A percentile compares a stretch with the other conserved stretches of the same genome.
Conservation (phyloP, 768 basidiomycete genomes). For the Rhizopogon salebrosus region DNA sequence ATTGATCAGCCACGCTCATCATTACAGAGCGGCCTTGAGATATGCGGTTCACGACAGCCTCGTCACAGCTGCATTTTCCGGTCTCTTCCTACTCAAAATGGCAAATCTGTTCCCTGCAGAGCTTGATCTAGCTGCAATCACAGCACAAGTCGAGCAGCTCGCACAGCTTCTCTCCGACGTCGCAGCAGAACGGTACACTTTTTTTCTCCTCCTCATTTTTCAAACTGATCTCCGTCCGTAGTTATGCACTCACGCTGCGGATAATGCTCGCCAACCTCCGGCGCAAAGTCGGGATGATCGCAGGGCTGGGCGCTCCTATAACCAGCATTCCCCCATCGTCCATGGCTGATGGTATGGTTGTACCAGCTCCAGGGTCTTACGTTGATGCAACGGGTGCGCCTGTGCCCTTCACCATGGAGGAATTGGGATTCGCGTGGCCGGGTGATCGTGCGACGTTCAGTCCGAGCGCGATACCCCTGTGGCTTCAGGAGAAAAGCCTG, state of each 20-base stretch:
- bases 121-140: constrained; percentile 71
- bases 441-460: constrained; percentile 61
- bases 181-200: constrained; percentile 75
- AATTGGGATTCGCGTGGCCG: constrained; percentile 76
- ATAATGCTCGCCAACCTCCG: constrained; percentile 92
- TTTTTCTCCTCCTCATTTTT: background rate
- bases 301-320: constrained; percentile 41
- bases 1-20: background rate
- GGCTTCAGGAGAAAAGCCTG: constrained; percentile 92
- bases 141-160: constrained; percentile 83
- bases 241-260: constrained; percentile 85
- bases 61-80: constrained; percentile 88
- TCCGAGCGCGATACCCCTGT: constrained; percentile 78
- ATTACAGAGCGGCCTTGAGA: constrained; percentile 70
- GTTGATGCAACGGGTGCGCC: constrained; percentile 48
- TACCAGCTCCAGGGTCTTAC: constrained; percentile 31
- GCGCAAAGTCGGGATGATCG: constrained; percentile 73
- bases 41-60: constrained; percentile 93
- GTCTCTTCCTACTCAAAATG: constrained; percentile 90
- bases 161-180: constrained; percentile 89
- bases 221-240: constrained; percentile 19
- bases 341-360: constrained; percentile 53
- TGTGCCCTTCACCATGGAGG: constrained; percentile 77
- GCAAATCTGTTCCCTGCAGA: constrained; percentile 88
- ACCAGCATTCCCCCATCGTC: constrained; percentile 49